Percentiles rank a stretch among this genome's conserved stretches.
Conservation (phyloP, 1,284 basidiomycete species). For the Tausonia pullulans region DNA sequence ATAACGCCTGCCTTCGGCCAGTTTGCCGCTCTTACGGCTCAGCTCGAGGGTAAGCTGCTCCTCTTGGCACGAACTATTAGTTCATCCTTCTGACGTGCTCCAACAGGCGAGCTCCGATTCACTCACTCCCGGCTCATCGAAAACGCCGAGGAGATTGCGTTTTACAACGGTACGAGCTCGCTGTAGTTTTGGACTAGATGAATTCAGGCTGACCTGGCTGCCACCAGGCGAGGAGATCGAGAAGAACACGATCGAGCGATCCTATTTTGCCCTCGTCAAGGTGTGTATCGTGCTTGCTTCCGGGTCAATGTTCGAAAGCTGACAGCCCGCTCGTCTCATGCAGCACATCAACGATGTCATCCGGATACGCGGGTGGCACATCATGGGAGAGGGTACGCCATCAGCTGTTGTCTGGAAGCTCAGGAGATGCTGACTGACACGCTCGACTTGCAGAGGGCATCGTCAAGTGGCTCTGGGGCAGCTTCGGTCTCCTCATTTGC, state of each 20-base stretch:
- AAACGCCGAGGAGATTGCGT: conserved; percentile 87
- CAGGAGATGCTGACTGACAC: no score
- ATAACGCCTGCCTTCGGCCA: conserved; percentile 16
- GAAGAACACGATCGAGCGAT: conserved; percentile 83
- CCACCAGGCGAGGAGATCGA: conserved; percentile 66
- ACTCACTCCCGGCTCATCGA: conserved; percentile 88
- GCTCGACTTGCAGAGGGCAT: conserved; percentile 54
- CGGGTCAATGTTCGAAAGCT: no score
- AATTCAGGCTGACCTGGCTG: no score
- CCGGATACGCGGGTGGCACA: conserved; percentile 74
- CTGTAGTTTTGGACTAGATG: no score
- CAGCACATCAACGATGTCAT: conserved; percentile 74
- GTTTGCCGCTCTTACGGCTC: conserved; percentile 13
- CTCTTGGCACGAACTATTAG: conserved; percentile 36
- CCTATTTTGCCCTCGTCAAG: conserved; percentile 75
- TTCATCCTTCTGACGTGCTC: conserved; percentile 57
- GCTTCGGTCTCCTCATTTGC: conserved; percentile 55
- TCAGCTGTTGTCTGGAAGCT: no score
- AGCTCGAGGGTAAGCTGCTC: background rate
- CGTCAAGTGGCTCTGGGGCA: conserved; percentile 96
- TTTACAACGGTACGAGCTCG: conserved; percentile 48
- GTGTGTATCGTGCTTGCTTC: no score
- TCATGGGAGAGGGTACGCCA: conserved; percentile 53
- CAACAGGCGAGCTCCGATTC: conserved; percentile 63
- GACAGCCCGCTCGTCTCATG: no score